Evolutionary conservation across 2,329 filamentous ascomycete species (phyloP).

Genomic region (Drechslerella dactyloides): DNA sequence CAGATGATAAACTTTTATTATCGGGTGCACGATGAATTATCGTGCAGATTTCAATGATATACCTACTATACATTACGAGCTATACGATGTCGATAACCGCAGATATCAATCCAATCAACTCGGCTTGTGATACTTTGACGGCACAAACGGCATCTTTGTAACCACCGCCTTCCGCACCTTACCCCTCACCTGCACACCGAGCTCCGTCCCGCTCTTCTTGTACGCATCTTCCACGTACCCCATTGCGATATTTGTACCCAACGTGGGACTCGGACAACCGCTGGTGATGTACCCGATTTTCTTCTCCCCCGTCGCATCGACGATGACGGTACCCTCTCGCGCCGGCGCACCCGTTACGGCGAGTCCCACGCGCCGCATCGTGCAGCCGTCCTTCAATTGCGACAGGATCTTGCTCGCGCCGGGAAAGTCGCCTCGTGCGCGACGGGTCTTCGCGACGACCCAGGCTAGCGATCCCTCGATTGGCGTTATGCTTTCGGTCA

Average conservation of each 20-base stretch:
- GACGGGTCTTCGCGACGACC: conserved; percentile 83
- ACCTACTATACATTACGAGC: too few relatives aligned
- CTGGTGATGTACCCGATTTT: conserved; percentile 83
- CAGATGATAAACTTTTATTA: too few relatives aligned
- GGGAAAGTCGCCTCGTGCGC: conserved; percentile 72
- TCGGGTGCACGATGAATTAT: neutral
- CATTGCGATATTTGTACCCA: conserved; percentile 95
- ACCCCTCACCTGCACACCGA: conserved; percentile 78
- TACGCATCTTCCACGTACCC: conserved; percentile 81
- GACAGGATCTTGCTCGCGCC: conserved; percentile 77
- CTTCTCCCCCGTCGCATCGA: conserved; percentile 66
- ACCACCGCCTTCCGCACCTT: conserved; percentile 76
- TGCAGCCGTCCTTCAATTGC: conserved; percentile 65
- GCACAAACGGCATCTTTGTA: conserved; percentile 86
- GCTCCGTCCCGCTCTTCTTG: conserved; percentile 83
- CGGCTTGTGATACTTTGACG: conserved; percentile 74
- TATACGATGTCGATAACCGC: too few relatives aligned
- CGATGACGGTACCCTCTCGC: conserved; percentile 82
- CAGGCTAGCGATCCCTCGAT: conserved; percentile 73
- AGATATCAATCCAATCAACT: conserved; percentile 1
- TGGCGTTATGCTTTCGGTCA: conserved; percentile 77
- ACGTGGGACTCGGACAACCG: conserved; percentile 83
- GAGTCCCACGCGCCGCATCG: conserved; percentile 78
- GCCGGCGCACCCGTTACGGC: conserved; percentile 85
- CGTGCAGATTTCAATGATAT: too few relatives aligned